Evolutionary conservation across 257 asterid genomes (phyloP), one percentile per base, ranked within the genome.

Genomic region (Solanum arcanum): DNA sequence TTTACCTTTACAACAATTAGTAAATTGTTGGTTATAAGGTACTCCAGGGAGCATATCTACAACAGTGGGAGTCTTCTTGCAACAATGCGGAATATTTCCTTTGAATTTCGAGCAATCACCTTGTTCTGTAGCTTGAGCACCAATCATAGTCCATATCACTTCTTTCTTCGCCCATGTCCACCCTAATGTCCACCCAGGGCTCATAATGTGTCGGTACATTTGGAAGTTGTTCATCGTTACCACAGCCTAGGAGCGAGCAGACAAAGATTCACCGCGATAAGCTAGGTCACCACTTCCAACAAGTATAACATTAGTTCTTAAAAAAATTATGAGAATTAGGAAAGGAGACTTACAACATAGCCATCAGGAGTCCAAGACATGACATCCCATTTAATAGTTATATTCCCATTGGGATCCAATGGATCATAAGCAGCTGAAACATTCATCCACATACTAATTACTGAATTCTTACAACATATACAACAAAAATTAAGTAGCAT

Each of bases 341-440:
- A 16, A 23, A 74, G 29, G 16, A 33, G 21, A 88, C 96, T 44
- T 33, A 96, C 98, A 92, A 93, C 96, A 87, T 94, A 96, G 86
- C 99, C 99, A 88, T 96, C 99, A 18, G 97, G 92, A 47, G 98
- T 94, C 99, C 99, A 96, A 31, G 96, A 90, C 94, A 95, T 92
- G 6, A 96, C 80, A 86, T 96, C 99, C 99, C 99, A 96, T 93
- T 93, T 96, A 91, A 96, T 95, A 9, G 99, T 96, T 82, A 96
- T 91, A 91, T 96, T 95, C 81, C 99, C 99, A 41, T 85, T 93
- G 2, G 99, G 99, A 93, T 96, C 99, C 92, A 95, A 86, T 44
- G 99, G 95, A 86, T 96, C 99, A 88, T 95, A 96, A 9, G 98
- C 97, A 80, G 76, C 98, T 94, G 94, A 89, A 87, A 20, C 27